Base-by-base conservation (phyloP, 2,329 filamentous ascomycete genomes). In the Saccharata proteae region DNA sequence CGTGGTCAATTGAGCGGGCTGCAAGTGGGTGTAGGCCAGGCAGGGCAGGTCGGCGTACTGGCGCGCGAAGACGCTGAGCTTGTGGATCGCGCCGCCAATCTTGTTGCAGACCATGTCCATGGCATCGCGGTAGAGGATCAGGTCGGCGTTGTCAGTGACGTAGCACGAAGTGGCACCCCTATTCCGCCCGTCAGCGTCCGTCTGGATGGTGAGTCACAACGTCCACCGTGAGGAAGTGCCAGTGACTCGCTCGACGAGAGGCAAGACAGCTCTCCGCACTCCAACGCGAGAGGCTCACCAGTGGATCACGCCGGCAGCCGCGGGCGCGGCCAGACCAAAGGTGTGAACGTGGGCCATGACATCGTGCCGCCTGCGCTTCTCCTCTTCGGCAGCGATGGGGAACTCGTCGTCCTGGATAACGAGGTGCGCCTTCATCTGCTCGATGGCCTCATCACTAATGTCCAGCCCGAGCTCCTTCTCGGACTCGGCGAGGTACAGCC, bases 301-400 rank as follows among this genome's bases (percentile, higher is more conserved):
- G 54, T 93, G 85, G 38, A 93, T 88, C 44, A 90, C 80, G 19
- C 81, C 81, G 10, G 80, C 81, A 7, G 83, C 83, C 19, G 72
- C 77, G 1, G 82, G 82, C 3, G 80, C 80, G 37, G 69, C 74
- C 42, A 69, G 58, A 3, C 80, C 83, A 53, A 78, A 88, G 10
- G 80, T 76, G 43, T 84, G 74, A 28, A 88, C 78, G 42, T 66
- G 53, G 11, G 71, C 71, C 73, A 77, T 77, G 42, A 72, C 67
- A 62, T 76, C 71, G 53, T 84, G 77, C 30, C 79, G 24, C 23
- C 29, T 22, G 18, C 29, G 34, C 55, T 64, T 64, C 51, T 67
- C 64, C 44, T 67, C 64, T 28, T 59, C 56, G 4, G 59, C 57
- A 11, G 61, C 62, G 28, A 57, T 49, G 25, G 52, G 51, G 38